phyloP scores from a whole-genome alignment of 495 filamentous ascomycete genomes.

The Massariosphaeria phaeospora region DNA sequence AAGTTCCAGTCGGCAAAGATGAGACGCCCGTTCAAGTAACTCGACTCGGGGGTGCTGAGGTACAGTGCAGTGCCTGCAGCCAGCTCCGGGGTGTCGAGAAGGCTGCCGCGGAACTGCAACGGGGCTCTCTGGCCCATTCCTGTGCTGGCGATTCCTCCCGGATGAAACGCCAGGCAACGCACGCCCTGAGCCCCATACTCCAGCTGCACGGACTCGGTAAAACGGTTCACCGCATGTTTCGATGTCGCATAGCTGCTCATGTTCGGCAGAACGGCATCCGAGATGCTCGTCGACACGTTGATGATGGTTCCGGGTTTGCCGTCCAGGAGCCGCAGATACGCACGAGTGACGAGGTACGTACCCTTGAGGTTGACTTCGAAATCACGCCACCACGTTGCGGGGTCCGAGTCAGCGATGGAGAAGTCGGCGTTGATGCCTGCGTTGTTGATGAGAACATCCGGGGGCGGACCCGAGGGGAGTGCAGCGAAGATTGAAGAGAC shows the following conservation, averaged over 20 bases:
- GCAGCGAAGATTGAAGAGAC: too few species aligned
- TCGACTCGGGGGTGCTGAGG: too few species aligned
- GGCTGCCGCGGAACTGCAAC: too few species aligned
- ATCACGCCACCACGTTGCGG: constrained; percentile 45
- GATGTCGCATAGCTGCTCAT: constrained; percentile 43
- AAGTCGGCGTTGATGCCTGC: constrained; percentile 45
- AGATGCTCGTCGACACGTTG: constrained; percentile 46
- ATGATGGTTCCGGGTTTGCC: constrained; percentile 46
- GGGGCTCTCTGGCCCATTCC: too few species aligned
- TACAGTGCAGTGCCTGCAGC: too few species aligned
- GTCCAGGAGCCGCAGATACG: constrained; percentile 45
- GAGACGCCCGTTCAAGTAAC: too few species aligned
- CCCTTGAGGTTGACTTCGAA: constrained; percentile 49
- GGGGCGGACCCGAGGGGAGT: too few species aligned
- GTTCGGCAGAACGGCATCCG: constrained; percentile 38
- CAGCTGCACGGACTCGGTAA: constrained; percentile 49
- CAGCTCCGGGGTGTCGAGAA: too few species aligned
- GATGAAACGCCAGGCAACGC: too few species aligned
- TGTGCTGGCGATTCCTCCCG: too few species aligned
- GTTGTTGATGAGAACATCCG: constrained; percentile 56
- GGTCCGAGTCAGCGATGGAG: constrained; percentile 43
- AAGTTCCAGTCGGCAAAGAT: too few species aligned
- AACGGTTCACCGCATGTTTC: constrained; percentile 48
- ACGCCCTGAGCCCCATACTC: too few species aligned
- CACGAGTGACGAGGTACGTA: constrained; percentile 42